Conservation (phyloP, 495 filamentous ascomycete species). For the Hypoxylon perforatum region DNA sequence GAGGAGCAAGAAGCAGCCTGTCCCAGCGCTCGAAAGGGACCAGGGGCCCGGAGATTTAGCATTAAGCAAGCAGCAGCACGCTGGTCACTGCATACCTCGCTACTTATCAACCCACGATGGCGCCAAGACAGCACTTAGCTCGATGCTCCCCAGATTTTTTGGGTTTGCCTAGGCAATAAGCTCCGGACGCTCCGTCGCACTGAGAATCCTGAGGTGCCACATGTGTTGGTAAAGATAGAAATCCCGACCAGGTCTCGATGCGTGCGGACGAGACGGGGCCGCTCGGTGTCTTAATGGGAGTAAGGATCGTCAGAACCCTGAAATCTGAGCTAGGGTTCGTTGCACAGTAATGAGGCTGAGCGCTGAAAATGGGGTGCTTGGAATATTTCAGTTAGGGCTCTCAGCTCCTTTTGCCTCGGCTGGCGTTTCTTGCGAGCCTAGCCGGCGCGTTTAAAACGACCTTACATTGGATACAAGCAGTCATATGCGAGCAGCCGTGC, state of each 20-base stretch:
- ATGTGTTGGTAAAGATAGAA: constrained; percentile 28
- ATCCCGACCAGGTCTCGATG: constrained; percentile 17
- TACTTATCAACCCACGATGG: constrained; percentile 5
- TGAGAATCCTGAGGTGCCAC: constrained; percentile 16
- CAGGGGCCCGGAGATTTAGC: constrained; percentile 9
- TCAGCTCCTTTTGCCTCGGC: constrained; percentile 41
- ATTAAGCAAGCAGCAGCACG: constrained; percentile 1
- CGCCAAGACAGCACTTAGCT: constrained; percentile 4
- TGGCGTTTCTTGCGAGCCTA: constrained; percentile 16
- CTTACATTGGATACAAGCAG: not conserved
- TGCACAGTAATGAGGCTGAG: constrained; percentile 42
- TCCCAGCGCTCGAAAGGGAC: constrained; percentile 14
- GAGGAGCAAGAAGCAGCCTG: constrained; percentile 9
- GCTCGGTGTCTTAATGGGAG: constrained; percentile 41
- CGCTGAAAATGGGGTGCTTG: constrained; percentile 33
- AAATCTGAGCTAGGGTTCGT: constrained; percentile 34
- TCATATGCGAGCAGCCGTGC: constrained; percentile 14
- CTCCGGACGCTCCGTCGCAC: constrained; percentile 18
- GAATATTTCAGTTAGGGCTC: constrained; percentile 30
- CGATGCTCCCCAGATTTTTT: constrained; percentile 16
- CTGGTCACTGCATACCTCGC: constrained; percentile 4
- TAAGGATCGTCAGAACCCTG: constrained; percentile 40
- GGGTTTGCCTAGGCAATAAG: not conserved
- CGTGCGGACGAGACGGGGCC: constrained; percentile 21
- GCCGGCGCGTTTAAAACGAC: constrained; percentile 14